Evolutionary conservation across 2,329 filamentous ascomycete genomes (phyloP).

Genomic region (Beauveria scarabaeidicola): DNA sequence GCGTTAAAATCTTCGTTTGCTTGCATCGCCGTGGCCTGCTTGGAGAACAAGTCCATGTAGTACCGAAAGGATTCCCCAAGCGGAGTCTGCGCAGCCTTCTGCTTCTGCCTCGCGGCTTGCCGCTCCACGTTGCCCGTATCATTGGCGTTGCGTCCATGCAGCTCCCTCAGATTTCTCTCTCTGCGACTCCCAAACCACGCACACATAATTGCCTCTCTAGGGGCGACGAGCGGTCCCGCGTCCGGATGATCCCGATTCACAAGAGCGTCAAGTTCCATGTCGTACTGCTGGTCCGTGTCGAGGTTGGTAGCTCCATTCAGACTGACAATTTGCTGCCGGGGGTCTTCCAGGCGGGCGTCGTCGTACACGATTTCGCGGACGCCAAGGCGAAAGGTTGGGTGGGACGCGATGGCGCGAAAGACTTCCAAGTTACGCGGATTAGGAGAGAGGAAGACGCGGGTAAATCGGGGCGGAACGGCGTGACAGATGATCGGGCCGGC

Average conservation of each 20-base stretch:
- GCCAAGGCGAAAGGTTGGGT: conserved; percentile 22
- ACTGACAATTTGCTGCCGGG: background rate
- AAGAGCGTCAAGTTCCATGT: too few relatives aligned
- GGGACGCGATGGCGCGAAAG: conserved; percentile 26
- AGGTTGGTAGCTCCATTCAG: background rate
- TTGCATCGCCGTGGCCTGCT: background rate
- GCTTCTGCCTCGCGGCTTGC: background rate
- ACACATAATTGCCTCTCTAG: background rate
- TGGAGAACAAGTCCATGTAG: background rate
- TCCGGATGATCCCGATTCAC: too few relatives aligned
- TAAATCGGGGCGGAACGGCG: background rate
- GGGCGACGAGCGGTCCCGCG: too few relatives aligned
- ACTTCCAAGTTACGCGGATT: conserved; percentile 29
- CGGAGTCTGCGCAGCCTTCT: background rate
- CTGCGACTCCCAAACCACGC: background rate
- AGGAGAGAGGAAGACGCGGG: conserved; percentile 31
- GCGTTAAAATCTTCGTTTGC: conserved; percentile 19
- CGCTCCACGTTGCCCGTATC: background rate
- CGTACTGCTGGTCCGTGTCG: too few relatives aligned
- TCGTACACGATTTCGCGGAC: conserved; percentile 34
- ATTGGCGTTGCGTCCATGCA: background rate
- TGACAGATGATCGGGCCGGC: background rate
- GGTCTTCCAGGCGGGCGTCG: conserved; percentile 17
- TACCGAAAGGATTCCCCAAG: background rate
- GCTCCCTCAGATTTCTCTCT: background rate